Evolutionary conservation across 2,329 filamentous ascomycete species (phyloP).

Genomic region (Cadophora sp.): DNA sequence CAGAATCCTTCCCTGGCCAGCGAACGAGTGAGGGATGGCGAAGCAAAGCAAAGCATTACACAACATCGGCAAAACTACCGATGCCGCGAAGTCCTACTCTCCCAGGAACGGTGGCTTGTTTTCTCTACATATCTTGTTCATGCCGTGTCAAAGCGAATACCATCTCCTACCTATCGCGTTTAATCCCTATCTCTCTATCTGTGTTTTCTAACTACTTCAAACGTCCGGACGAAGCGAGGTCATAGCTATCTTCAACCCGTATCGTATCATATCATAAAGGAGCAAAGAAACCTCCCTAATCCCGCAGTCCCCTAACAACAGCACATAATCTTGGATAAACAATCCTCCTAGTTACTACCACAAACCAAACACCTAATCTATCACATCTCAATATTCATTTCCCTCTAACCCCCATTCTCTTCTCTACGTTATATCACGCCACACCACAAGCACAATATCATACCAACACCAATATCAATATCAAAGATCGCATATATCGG

Average conservation of each 20-base stretch:
- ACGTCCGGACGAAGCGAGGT: not conserved
- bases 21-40: not conserved
- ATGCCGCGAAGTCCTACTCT: slow-evolving; percentile 5
- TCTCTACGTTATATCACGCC: not conserved
- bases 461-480: not conserved
- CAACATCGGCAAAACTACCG: slow-evolving; percentile 15
- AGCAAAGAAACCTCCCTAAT: not conserved
- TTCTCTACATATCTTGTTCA: not conserved
- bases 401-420: not conserved
- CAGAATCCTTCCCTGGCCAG: not conserved
- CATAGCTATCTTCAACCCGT: not conserved
- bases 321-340: not conserved
- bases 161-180: not conserved
- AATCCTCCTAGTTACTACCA: not conserved
- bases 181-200: not conserved
- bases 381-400: slow-evolving; percentile 2
- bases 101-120: slow-evolving; percentile 6
- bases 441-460: not conserved
- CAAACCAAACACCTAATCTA: not conserved
- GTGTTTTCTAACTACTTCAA: too few species aligned
- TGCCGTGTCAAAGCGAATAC: not conserved
- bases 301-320: not conserved
- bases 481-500: not conserved
- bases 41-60: not conserved
- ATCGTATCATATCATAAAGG: not conserved